phyloP scores from a whole-genome alignment of 805 yeast species.

The Kodamaea fukazawae region DNA sequence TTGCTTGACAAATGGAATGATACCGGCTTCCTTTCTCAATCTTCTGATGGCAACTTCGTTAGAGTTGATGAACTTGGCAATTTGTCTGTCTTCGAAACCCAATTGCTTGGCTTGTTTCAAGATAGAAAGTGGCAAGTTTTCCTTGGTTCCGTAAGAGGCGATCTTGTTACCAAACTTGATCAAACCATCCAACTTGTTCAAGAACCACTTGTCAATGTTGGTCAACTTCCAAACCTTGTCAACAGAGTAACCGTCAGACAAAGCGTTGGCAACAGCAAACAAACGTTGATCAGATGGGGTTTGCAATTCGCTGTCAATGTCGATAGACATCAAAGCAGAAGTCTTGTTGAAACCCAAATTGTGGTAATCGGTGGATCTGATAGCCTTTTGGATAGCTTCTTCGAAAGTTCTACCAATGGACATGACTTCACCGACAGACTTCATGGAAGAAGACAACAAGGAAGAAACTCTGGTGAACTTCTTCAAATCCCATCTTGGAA shows the following conservation, averaged over 20 bases:
- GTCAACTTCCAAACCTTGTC: constrained; percentile 90
- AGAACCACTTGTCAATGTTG: constrained; percentile 94
- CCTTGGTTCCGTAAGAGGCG: constrained; percentile 53
- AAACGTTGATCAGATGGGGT: constrained; percentile 97
- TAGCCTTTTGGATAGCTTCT: constrained; percentile 97
- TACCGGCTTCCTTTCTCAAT: constrained; percentile 80
- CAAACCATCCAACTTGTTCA: constrained; percentile 76
- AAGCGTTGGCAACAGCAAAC: constrained; percentile 94
- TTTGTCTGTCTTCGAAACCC: constrained; percentile 95
- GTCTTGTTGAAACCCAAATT: constrained; percentile 91
- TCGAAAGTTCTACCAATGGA: constrained; percentile 95
- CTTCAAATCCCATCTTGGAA: constrained; percentile 98
- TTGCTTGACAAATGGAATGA: constrained; percentile 90
- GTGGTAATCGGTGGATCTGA: constrained; percentile 92
- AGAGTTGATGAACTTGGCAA: constrained; percentile 83
- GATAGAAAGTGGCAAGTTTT: constrained; percentile 58
- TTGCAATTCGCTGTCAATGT: constrained; percentile 88
- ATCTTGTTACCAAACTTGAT: constrained; percentile 68
- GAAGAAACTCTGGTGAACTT: constrained; percentile 92
- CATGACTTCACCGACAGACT: constrained; percentile 99
- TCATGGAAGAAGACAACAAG: constrained; percentile 88
- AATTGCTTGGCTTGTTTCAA: constrained; percentile 89
- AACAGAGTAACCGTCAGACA: constrained; percentile 83
- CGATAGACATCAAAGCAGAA: constrained; percentile 82
- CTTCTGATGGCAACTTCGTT: constrained; percentile 92